Conservation (phyloP, 306 rosid genomes). For the Amphicarpaea edgeworthii region DNA sequence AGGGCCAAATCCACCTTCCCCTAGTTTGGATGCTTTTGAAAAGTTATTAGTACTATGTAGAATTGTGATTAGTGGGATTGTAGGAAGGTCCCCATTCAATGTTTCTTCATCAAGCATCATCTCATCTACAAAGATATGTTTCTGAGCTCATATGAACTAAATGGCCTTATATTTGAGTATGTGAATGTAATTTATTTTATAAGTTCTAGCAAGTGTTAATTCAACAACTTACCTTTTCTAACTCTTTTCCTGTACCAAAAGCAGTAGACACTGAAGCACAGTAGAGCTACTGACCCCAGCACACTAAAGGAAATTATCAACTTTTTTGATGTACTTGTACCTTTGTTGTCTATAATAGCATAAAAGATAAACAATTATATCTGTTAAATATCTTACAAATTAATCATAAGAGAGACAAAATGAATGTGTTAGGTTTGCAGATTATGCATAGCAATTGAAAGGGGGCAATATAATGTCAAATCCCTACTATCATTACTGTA, state of each 20-base stretch:
- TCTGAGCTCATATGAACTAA: background rate
- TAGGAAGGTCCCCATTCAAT: slow-evolving; percentile 42
- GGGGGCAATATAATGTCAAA: background rate
- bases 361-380: background rate
- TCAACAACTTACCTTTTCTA: slow-evolving; percentile 8
- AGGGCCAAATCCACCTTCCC: slow-evolving; percentile 75
- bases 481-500: too few species aligned
- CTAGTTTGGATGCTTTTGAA: slow-evolving; percentile 56
- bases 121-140: slow-evolving; percentile 1
- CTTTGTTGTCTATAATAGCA: slow-evolving; percentile 4
- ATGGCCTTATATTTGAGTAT: background rate
- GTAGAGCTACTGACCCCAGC: slow-evolving; percentile 15
- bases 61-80: slow-evolving; percentile 37
- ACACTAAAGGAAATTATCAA: slow-evolving; percentile 35
- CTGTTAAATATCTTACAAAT: too few species aligned
- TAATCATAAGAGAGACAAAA: background rate
- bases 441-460: background rate
- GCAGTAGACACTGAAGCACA: slow-evolving; percentile 32
- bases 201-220: background rate
- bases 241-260: slow-evolving; percentile 3
- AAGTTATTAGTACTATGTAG: slow-evolving; percentile 47
- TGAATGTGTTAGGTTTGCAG: background rate
- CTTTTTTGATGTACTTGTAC: slow-evolving; percentile 3
- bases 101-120: background rate
- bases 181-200: background rate